Percentiles rank a stretch among this genome's conserved stretches.
These are phyloP conservation scores for Stephania cephalantha DNA, from an alignment of 164 flowering plant genomes.

Conservation along the genomic window DNA sequence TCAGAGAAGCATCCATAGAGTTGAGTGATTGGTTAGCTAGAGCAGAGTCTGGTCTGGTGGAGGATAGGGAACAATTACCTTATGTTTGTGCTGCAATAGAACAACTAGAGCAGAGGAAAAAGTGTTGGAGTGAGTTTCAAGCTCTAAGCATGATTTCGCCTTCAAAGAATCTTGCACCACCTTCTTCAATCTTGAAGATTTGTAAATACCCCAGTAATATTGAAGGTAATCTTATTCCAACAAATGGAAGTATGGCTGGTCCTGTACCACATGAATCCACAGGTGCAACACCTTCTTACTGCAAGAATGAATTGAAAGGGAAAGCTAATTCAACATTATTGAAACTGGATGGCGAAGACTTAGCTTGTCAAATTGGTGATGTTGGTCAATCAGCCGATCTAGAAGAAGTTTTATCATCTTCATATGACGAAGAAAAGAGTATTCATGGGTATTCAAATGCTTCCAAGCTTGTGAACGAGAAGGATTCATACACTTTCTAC, in stretches of 20 bases:
- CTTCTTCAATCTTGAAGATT: conserved; percentile 14
- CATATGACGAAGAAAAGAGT: conserved; percentile 37
- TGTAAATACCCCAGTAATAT: conserved; percentile 17
- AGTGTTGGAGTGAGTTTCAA: conserved; percentile 54
- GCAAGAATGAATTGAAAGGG: conserved; percentile 17
- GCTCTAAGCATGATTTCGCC: conserved; percentile 19
- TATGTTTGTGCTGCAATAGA: conserved; percentile 90
- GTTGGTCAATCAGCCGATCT: conserved; percentile 26
- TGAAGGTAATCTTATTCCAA: conserved; percentile 15
- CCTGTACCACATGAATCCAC: conserved; percentile 16
- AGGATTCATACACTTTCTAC: conserved; percentile 69
- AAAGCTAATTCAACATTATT: conserved; percentile 7
- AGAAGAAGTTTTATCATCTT: conserved; percentile 29
- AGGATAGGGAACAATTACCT: conserved; percentile 83
- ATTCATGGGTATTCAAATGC: conserved; percentile 22
- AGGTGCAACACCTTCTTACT: conserved; percentile 6
- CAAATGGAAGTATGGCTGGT: conserved; percentile 12
- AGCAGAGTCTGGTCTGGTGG: conserved; percentile 90
- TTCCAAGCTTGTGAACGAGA: conserved; percentile 33
- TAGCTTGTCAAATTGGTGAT: conserved; percentile 23
- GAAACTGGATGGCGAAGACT: conserved; percentile 22
- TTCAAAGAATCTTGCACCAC: conserved; percentile 4
- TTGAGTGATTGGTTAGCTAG: conserved; percentile 77
- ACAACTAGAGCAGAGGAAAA: conserved; percentile 68
- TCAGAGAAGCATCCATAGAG: conserved; percentile 68